phyloP scores from a whole-genome alignment of 2,329 filamentous ascomycete genomes.

The Aureobasidium sp. region DNA sequence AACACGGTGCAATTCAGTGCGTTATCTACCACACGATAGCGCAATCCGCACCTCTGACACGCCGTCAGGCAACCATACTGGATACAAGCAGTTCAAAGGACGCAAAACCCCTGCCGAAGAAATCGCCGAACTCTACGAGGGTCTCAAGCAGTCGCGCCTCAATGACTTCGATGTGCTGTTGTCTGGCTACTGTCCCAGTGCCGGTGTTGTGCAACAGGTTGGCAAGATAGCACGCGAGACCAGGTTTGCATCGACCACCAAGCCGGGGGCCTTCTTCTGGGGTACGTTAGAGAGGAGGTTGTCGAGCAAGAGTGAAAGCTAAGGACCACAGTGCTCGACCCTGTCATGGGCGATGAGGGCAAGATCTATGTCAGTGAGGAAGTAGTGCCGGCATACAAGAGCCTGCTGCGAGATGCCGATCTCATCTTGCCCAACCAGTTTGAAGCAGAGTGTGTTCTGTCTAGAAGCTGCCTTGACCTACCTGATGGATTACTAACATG shows the following conservation, averaged over 20 bases:
- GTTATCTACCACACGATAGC: conserved; percentile 28
- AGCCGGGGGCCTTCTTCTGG: conserved; percentile 83
- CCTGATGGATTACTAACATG: background rate
- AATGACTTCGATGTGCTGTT: conserved; percentile 91
- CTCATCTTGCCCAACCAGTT: conserved; percentile 95
- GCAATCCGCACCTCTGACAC: background rate
- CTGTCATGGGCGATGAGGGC: conserved; percentile 97
- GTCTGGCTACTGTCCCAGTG: conserved; percentile 88
- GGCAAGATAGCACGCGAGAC: conserved; percentile 78
- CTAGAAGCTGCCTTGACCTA: conserved; percentile 5
- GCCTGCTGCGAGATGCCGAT: conserved; percentile 72
- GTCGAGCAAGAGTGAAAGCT: background rate
- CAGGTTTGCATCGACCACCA: conserved; percentile 53
- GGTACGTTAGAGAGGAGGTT: conserved; percentile 33
- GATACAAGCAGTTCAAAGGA: conserved; percentile 82
- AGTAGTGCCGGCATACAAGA: conserved; percentile 84
- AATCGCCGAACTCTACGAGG: conserved; percentile 76
- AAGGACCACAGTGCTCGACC: conserved; percentile 63
- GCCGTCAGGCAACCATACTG: conserved; percentile 76
- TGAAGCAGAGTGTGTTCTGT: conserved; percentile 73
- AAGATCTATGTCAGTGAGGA: conserved; percentile 85
- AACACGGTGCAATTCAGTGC: conserved; percentile 97
- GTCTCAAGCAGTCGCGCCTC: conserved; percentile 74
- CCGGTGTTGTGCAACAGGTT: conserved; percentile 74
- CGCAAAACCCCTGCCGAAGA: conserved; percentile 74